phyloP scores from a whole-genome alignment of 495 filamentous ascomycete species.

The Aspergillus cavernicola region DNA sequence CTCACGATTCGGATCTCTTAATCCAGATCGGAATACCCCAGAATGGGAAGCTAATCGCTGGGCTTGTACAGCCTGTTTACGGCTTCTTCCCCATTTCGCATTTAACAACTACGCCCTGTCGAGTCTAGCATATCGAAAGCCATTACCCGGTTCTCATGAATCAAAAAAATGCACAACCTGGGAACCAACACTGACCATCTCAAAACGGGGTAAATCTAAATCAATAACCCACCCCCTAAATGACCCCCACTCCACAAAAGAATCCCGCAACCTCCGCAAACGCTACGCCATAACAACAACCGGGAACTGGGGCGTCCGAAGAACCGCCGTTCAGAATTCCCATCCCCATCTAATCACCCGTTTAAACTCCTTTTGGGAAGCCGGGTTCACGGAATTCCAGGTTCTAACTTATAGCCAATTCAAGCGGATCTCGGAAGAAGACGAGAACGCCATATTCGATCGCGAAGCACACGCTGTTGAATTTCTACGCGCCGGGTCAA shows the following conservation, averaged over 20 bases:
- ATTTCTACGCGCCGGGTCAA: not conserved
- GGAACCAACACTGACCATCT: not conserved
- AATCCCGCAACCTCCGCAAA: not conserved
- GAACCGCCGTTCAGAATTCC: not conserved
- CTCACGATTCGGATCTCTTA: not conserved
- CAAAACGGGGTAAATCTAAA: not conserved
- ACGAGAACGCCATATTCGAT: not conserved
- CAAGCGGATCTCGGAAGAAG: not conserved
- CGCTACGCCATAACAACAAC: not conserved
- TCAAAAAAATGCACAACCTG: not conserved
- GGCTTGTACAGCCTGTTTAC: not conserved
- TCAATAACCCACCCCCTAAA: no score
- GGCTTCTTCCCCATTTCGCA: not conserved
- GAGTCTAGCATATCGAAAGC: not conserved
- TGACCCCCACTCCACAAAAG: no score
- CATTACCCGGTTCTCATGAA: not conserved
- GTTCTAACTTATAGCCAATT: not conserved
- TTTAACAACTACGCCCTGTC: not conserved
- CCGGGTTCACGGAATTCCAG: not conserved
- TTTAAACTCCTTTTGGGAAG: not conserved
- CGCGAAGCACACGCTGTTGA: not conserved
- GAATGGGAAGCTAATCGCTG: constrained; percentile 1
- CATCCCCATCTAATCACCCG: not conserved
- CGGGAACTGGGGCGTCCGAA: not conserved
- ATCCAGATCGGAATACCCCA: not conserved